Evolutionary conservation across 495 filamentous ascomycete genomes (phyloP), one percentile per base, ranked within the genome.

Genomic region (Penicillium desertorum): DNA sequence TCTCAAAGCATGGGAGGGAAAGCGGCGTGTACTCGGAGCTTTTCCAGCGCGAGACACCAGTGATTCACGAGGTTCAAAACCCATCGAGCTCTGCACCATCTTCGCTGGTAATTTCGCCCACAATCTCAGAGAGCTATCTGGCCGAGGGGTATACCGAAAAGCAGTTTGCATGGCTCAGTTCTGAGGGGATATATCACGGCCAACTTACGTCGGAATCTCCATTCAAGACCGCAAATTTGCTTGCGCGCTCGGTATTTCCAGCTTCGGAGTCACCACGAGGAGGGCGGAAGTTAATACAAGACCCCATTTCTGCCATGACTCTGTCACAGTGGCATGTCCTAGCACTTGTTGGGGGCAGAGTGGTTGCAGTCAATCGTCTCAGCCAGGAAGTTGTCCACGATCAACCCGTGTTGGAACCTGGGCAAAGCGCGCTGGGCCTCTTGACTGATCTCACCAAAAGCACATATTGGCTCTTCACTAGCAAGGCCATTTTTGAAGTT

Each of bases 391-490:
- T 93, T 56, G 87, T 96, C 6, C 93, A 90, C 63, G 88, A 96
- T 67, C 91, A 97, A 67, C 71, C 83, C 16, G 86, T 98, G 5
- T 77, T 97, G n/a, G 88, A 95, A 55, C 82, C 83, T 22, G 87
- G 87, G 5, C 89, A 95, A 54, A 85, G 79, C 58, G 85, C 85
- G 9, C 71, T 98, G 36, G 91, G 90, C 25, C 81, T 98, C 19
- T 84, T 89, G 62, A 86, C 91, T 5, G 94, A 98, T 70, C 79
- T 87, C 30, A 91, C 91, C 62, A 95, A 97, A 76, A 92, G 90
- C 58, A 98, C 94, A 1, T 97, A 89, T 66, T 98, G 94, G 94
- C 82, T 97, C 17, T 96, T 97, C 66, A 98, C 95, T 1, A 78
- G 81, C 5, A 78, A 88, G 55, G 90, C 94, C 58, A 96, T 98